phyloP scores from a whole-genome alignment of 2,329 filamentous ascomycete species.

The Alternaria gaisen region DNA sequence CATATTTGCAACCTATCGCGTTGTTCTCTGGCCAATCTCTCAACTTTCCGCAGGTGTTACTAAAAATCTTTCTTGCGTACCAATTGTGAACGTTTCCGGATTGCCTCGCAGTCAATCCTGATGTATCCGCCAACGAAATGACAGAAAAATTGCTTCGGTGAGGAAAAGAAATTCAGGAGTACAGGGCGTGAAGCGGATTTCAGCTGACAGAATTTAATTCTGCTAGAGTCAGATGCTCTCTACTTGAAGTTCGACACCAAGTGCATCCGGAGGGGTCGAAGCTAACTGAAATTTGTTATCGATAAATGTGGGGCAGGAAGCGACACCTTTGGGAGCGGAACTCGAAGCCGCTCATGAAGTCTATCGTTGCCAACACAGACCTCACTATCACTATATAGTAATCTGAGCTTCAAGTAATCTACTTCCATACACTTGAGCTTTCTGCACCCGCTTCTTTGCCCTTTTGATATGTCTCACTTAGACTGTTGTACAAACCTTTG shows the following conservation, averaged over 20 bases:
- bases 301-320: constrained; percentile 34
- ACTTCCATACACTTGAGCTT: constrained; percentile 31
- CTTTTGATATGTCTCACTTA: constrained; percentile 30
- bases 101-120: not conserved
- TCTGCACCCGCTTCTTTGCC: constrained; percentile 20
- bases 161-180: not conserved
- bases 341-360: not conserved
- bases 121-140: not conserved
- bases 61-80: not conserved
- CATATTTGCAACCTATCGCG: constrained; percentile 2
- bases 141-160: not conserved
- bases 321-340: constrained; percentile 7
- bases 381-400: too few relatives aligned
- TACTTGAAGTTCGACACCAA: not conserved
- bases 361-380: not conserved
- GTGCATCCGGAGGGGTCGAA: constrained; percentile 13
- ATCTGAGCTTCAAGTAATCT: not conserved
- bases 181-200: too few relatives aligned
- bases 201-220: not conserved
- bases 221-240: not conserved
- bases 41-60: not conserved
- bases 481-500: constrained; percentile 51
- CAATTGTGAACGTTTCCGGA: not conserved
- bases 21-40: not conserved
- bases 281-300: constrained; percentile 26